phyloP scores from a whole-genome alignment of 2,329 filamentous ascomycete species.

The Tolypocladium tropicale region DNA sequence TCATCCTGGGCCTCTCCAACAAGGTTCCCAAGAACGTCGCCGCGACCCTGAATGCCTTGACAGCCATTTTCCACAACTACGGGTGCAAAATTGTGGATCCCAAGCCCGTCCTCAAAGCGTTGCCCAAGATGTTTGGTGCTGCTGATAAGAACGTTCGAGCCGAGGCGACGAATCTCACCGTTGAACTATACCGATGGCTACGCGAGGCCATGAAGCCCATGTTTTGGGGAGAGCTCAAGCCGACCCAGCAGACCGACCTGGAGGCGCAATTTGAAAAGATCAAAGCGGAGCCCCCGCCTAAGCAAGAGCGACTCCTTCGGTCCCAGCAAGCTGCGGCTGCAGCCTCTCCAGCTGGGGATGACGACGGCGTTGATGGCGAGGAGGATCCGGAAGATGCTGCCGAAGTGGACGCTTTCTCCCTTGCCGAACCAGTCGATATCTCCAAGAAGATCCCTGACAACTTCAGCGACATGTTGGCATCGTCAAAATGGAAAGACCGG shows the following conservation, averaged over 20 bases:
- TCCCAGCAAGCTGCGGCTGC: constrained; percentile 82
- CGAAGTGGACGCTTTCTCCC: constrained; percentile 71
- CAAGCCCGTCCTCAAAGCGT: constrained; percentile 75
- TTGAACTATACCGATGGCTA: constrained; percentile 94
- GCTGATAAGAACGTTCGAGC: constrained; percentile 97
- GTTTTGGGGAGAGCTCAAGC: constrained; percentile 93
- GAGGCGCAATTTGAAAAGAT: constrained; percentile 91
- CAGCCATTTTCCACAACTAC: constrained; percentile 82
- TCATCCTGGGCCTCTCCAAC: constrained; percentile 71
- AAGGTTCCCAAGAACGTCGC: constrained; percentile 86
- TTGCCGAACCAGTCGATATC: constrained; percentile 82
- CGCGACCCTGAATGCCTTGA: constrained; percentile 62
- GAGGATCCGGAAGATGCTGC: constrained; percentile 36
- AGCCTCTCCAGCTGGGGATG: constrained; percentile 52
- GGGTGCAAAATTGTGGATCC: constrained; percentile 91
- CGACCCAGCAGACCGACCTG: constrained; percentile 87
- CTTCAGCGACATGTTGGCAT: constrained; percentile 74
- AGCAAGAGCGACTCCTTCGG: constrained; percentile 79
- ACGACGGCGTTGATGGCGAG: constrained; percentile 46
- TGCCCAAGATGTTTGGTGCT: constrained; percentile 89
- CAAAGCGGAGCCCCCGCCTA: constrained; percentile 76
- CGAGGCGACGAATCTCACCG: constrained; percentile 80
- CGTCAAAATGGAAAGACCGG: constrained; percentile 96
- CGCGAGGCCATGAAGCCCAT: constrained; percentile 97
- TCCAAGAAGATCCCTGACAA: constrained; percentile 70